Conservation (phyloP, 2,329 filamentous ascomycete genomes). For the Calycina herbarum region DNA sequence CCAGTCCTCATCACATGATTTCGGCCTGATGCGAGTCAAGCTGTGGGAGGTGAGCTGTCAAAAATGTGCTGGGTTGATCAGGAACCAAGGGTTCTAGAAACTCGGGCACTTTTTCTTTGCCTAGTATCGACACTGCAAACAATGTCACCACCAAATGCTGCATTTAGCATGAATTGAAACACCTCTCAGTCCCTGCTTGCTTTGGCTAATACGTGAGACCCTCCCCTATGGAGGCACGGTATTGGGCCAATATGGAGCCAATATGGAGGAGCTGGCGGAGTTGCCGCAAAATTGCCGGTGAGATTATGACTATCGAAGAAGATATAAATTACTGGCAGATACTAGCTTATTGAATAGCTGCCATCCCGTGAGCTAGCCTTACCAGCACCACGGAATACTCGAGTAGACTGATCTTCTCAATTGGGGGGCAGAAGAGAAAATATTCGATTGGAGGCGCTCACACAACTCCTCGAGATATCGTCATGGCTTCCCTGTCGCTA, state of each 20-base stretch:
- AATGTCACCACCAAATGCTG: too few species aligned
- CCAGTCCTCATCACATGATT: constrained; percentile 27
- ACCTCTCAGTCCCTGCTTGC: background rate
- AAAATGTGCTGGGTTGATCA: constrained; percentile 7
- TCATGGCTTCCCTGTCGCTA: too few species aligned
- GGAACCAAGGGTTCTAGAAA: background rate
- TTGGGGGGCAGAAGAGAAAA: too few species aligned
- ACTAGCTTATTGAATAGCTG: background rate
- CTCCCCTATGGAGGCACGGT: background rate
- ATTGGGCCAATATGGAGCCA: background rate
- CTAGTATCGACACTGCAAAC: too few species aligned
- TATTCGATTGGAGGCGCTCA: too few species aligned
- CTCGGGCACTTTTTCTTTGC: too few species aligned
- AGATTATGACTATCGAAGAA: background rate
- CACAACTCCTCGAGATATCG: too few species aligned
- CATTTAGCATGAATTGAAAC: background rate
- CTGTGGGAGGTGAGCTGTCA: constrained; percentile 25
- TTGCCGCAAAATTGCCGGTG: background rate
- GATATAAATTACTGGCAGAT: background rate
- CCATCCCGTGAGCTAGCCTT: background rate
- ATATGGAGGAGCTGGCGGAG: background rate
- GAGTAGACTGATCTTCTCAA: too few species aligned
- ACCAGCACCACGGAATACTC: background rate
- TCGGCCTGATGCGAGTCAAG: constrained; percentile 22
- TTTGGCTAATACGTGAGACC: background rate